phyloP scores from a whole-genome alignment of 1,139 yeast species.

The Nakaseomyces delphensis region DNA sequence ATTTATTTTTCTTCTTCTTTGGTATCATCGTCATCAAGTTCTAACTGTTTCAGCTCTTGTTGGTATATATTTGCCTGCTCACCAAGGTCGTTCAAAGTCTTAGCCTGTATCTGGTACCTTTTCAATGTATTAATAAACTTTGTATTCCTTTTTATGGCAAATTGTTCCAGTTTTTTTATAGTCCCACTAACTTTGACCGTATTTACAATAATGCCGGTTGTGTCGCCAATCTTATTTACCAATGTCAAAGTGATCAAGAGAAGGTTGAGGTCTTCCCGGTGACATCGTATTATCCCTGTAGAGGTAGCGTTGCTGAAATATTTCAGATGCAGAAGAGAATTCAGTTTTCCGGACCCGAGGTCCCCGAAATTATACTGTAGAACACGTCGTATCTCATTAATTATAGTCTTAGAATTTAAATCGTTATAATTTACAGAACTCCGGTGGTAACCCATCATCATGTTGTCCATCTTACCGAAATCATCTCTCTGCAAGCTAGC shows the following conservation, averaged over 20 bases:
- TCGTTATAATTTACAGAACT: constrained; percentile 11
- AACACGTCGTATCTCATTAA: constrained; percentile 46
- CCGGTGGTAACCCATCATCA: constrained; percentile 2
- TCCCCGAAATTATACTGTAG: constrained; percentile 66
- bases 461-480: constrained; percentile 6
- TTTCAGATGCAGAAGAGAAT: constrained; percentile 54
- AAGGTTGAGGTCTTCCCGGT: constrained; percentile 52
- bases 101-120: neutral
- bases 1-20: neutral
- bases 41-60: neutral
- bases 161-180: constrained; percentile 72
- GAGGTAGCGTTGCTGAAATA: constrained; percentile 77
- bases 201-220: constrained; percentile 43
- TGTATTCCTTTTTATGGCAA: constrained; percentile 42
- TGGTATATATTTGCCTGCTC: neutral
- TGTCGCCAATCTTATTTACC: constrained; percentile 47
- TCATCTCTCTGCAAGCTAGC: constrained; percentile 10
- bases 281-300: constrained; percentile 75
- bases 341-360: constrained; percentile 61
- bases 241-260: constrained; percentile 65
- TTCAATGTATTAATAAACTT: constrained; percentile 32
- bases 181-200: constrained; percentile 79
- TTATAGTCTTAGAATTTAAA: constrained; percentile 41
- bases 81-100: neutral
- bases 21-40: neutral